phyloP scores from a whole-genome alignment of 73 alveolate species.

The Tetrahymena borealis region DNA sequence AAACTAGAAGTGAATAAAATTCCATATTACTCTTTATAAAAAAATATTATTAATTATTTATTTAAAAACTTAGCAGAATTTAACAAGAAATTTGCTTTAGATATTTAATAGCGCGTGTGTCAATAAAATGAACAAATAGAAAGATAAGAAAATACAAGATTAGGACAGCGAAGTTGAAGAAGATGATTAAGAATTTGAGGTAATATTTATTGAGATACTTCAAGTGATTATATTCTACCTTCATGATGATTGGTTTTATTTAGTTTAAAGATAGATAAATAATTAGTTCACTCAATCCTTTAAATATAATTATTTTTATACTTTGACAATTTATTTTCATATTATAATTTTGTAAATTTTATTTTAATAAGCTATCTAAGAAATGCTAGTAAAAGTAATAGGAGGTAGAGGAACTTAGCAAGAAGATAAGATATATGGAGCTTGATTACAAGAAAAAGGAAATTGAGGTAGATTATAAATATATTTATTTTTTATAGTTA shows the following conservation, averaged over 20 bases:
- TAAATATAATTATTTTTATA: too few relatives aligned
- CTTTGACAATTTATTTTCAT: too few relatives aligned
- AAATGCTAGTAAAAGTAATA: not conserved
- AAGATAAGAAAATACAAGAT: not conserved
- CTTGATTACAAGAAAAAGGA: not conserved
- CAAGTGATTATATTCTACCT: too few relatives aligned
- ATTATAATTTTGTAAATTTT: too few relatives aligned
- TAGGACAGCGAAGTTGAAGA: not conserved
- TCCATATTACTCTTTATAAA: not conserved
- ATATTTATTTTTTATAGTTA: not conserved
- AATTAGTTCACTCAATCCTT: too few relatives aligned
- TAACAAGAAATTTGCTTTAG: not conserved
- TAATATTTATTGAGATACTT: too few relatives aligned
- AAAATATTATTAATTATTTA: not conserved
- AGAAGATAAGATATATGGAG: not conserved
- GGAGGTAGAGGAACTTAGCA: not conserved
- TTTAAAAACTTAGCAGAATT: not conserved
- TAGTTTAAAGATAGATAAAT: too few relatives aligned
- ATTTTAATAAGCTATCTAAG: not conserved
- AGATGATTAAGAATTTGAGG: not conserved
- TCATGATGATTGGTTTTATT: too few relatives aligned
- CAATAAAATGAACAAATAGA: not conserved
- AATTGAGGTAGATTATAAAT: not conserved
- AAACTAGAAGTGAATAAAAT: not conserved
- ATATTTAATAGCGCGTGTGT: not conserved